Percentiles rank a stretch among this genome's conserved stretches.
These are phyloP conservation scores for Fusarium sp. DNA, from an alignment of 2,329 filamentous ascomycete species.

Conservation along the genomic window DNA sequence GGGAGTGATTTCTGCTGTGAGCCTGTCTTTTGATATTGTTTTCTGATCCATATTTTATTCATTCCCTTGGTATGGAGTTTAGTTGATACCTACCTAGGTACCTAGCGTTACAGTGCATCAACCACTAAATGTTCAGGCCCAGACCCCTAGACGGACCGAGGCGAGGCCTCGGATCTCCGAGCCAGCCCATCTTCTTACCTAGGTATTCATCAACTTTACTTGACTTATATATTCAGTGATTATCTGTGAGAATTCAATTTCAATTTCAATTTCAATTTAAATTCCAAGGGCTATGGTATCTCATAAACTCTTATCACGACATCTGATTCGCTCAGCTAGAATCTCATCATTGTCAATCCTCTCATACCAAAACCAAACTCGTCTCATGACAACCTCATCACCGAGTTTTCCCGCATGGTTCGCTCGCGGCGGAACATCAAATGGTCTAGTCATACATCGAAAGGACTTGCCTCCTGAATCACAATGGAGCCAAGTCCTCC, in stretches of 20 bases:
- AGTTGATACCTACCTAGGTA: neutral
- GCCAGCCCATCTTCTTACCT: neutral
- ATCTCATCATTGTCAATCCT: neutral
- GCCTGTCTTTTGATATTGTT: neutral
- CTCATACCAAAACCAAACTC: slow-evolving; percentile 3
- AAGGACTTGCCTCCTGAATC: slow-evolving; percentile 50
- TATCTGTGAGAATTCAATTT: neutral
- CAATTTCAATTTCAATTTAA: neutral
- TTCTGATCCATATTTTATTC: neutral
- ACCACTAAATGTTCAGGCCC: slow-evolving; percentile 14
- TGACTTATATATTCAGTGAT: neutral
- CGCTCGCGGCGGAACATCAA: slow-evolving; percentile 74
- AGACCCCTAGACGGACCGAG: neutral
- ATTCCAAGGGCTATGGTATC: neutral
- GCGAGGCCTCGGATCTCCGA: slow-evolving; percentile 22
- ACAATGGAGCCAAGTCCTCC: slow-evolving; percentile 63
- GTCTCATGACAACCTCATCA: slow-evolving; percentile 17
- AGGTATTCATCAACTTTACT: neutral
- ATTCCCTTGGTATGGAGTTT: neutral
- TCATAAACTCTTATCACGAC: neutral
- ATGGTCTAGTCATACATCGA: slow-evolving; percentile 66
- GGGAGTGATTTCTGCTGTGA: slow-evolving; percentile 21
- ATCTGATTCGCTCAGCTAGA: neutral
- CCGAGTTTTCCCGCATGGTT: slow-evolving; percentile 54
- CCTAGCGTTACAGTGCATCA: slow-evolving; percentile 7